Evolutionary conservation across 176 grass and related monocot genomes (phyloP), one percentile per base, ranked within the genome.

Genomic region (Elaeis guineensis): DNA sequence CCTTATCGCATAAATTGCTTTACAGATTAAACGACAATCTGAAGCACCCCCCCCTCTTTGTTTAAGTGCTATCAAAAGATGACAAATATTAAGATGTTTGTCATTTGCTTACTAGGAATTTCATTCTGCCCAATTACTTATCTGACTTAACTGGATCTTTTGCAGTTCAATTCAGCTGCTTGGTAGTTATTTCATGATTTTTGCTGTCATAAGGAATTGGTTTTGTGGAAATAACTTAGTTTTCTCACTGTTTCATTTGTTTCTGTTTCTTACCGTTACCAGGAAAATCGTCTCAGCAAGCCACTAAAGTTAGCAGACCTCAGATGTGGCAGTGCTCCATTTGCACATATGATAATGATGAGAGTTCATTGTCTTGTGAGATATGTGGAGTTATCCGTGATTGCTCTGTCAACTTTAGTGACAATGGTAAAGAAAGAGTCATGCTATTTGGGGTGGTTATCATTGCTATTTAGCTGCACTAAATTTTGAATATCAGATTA

Each of bases 321-420:
- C 68, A 72, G 65, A 70, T 78, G 80, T 97, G 92, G 92, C 79
- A 21, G 3, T 97, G 92, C 75, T 79, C 84, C 16, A 88, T 88
- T 73, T 97, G 92, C 55, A 80, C 55, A 5, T 91, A 88, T 24
- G 71, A 63, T 77, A 97, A 97, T 78, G 80, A 87, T 61, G 84
- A 83, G 69, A 78, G 65, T 76, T 75, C 79, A 71, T 20, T 78
- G 16, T 83, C 74, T 58, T 97, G 92, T 65, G 81, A 91, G 76
- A 85, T 91, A 69, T 97, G 92, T 76, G 92, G 92, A 21, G 87
- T 85, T 62, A 85, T 97, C 71, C 74, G 59, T 58, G 78, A 94
- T 69, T 79, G 80, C 21, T 73, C 88, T 64, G 81, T 85, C n/a
- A 91, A 90, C 83, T 79, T 87, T 73, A 51, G 64, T 26, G 89